These are phyloP conservation scores for Chlamydomonas schloesseri DNA, from an alignment of 139 green algal genomes.

Conservation along the genomic window DNA sequence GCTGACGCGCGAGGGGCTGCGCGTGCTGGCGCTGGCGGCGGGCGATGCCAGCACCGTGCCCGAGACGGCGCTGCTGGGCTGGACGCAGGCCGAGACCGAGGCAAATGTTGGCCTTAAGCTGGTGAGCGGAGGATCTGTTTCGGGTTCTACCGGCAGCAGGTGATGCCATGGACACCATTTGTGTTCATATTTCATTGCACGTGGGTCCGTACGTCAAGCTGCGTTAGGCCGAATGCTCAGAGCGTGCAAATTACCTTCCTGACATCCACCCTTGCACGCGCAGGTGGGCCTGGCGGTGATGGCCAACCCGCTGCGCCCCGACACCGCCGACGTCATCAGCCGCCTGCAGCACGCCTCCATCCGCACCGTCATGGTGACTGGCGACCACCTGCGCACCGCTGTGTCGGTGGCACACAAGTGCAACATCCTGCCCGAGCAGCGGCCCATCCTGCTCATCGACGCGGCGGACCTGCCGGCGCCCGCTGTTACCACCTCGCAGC, in stretches of 20 bases:
- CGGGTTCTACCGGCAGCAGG: too few species aligned
- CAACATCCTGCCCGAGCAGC: slow-evolving; percentile 51
- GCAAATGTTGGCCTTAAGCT: slow-evolving; percentile 43
- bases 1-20: slow-evolving; percentile 73
- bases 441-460: slow-evolving; percentile 59
- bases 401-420: slow-evolving; percentile 66
- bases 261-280: too few species aligned
- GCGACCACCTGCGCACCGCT: slow-evolving; percentile 68
- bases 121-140: too few species aligned
- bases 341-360: slow-evolving; percentile 62
- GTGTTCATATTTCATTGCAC: too few species aligned
- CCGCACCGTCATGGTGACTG: slow-evolving; percentile 59
- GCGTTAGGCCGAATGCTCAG: too few species aligned
- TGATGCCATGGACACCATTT: too few species aligned
- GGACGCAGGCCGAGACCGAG: slow-evolving; percentile 56
- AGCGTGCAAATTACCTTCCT: too few species aligned
- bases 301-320: slow-evolving; percentile 62
- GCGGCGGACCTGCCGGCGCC: neutral
- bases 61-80: slow-evolving; percentile 4
- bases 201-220: too few species aligned
- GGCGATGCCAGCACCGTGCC: slow-evolving; percentile 39
- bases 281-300: slow-evolving; percentile 65
- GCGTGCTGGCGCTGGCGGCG: slow-evolving; percentile 63
- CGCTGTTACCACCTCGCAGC: neutral
- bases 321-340: slow-evolving; percentile 51